Conservation (phyloP, 495 filamentous ascomycete genomes). For the Penicillium goetzii region DNA sequence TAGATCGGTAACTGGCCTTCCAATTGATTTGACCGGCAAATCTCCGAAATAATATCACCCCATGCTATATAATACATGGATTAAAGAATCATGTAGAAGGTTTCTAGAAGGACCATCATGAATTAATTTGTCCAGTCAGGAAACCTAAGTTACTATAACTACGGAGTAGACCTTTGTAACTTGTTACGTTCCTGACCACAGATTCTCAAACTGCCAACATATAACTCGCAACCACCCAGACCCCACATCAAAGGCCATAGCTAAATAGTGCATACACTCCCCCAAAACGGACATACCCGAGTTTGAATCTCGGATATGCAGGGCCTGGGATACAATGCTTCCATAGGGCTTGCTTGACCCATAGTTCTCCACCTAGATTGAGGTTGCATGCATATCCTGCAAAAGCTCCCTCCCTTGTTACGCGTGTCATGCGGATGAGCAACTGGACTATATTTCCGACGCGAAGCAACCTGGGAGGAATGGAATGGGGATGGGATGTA, state of each 20-base stretch:
- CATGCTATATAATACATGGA: background rate
- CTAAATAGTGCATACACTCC: too few species aligned
- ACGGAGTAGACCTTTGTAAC: background rate
- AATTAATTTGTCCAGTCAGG: background rate
- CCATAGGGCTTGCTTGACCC: background rate
- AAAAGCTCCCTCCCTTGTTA: background rate
- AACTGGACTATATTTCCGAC: background rate
- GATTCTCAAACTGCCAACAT: background rate
- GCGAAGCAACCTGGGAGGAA: background rate
- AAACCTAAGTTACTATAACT: background rate
- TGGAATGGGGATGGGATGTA: too few species aligned
- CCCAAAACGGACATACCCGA: background rate
- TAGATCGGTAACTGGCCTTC: too few species aligned
- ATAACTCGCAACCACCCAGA: background rate
- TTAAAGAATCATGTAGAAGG: background rate
- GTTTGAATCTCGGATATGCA: background rate
- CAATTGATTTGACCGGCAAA: background rate
- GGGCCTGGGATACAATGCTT: background rate
- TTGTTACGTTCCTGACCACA: background rate
- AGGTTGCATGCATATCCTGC: background rate
- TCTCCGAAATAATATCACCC: background rate
- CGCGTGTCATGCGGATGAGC: slow-evolving; percentile 1
- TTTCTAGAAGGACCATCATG: background rate
- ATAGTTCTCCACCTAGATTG: background rate
- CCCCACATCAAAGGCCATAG: too few species aligned